Evolutionary conservation across 495 filamentous ascomycete genomes (phyloP), one percentile per base, ranked within the genome.

Genomic region (Tricharina praecox): DNA sequence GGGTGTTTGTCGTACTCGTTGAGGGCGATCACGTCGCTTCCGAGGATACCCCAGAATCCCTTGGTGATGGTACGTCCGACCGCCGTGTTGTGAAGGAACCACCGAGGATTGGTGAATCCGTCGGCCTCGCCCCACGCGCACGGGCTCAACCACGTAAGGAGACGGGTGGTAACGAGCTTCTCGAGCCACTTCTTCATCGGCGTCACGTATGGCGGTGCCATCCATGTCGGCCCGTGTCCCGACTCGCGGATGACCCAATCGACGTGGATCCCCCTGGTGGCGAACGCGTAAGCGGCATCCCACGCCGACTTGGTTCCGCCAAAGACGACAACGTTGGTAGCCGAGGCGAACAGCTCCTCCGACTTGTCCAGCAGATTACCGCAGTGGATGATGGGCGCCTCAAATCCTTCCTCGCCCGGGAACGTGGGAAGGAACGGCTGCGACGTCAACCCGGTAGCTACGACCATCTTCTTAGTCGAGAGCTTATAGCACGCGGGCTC

Each of bases 241-340:
- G 71, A 79, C 28, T 76, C 73, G 48, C 86, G 72, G 50, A 93
- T 85, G 23, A 93, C 66, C 82, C 77, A 84, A 51, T 84, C 69
- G 2, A 93, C 79, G 24, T 74, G 64, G 40, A 79, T 66, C 1
- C 80, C 82, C 0, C 69, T 65, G 0, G 70, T 68, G 1, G 75
- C 79, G 54, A 76, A 80, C 2, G 70, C 67, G 53, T 85, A 85
- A 0, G 75, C 82, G 2, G 75, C 74, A 67, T 92, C 85, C 69
- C 74, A 85, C 1, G 73, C 81, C 3, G 78, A 82, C 59, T 92
- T 93, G 0, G 72, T 75, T 7, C 72, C 78, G 11, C 84, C 81
- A 39, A 84, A 70, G 1, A 92, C 70, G 0, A 72, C 71, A 3
- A 84, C 70, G 50, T 61, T 70, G 44, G 39, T 54, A 32, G 35